A percentile compares a stretch with the other conserved stretches of the same genome.
These are phyloP conservation scores for Cladosporium sp. DNA, from an alignment of 2,329 filamentous ascomycete genomes.

Conservation along the genomic window DNA sequence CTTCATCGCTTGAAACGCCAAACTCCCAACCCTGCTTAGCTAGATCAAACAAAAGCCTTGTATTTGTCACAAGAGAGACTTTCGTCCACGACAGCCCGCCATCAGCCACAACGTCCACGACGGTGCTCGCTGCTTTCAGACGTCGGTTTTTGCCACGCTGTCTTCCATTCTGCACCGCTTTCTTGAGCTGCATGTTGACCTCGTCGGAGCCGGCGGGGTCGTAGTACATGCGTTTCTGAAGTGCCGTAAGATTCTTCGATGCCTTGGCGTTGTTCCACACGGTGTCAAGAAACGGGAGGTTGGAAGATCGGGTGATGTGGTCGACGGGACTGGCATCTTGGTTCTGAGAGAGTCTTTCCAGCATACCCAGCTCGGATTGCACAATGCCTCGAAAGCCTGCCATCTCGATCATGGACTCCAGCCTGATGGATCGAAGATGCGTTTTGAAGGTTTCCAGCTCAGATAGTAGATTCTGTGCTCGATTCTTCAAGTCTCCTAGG, in stretches of 20 bases:
- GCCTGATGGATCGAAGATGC: slow-evolving; percentile 30
- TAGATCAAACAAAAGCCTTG: slow-evolving; percentile 61
- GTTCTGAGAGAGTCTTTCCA: slow-evolving; percentile 27
- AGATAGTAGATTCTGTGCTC: slow-evolving; percentile 35
- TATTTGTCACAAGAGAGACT: slow-evolving; percentile 62
- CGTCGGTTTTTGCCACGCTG: slow-evolving; percentile 27
- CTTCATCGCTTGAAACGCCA: slow-evolving; percentile 45
- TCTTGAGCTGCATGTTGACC: neutral
- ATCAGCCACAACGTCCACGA: slow-evolving; percentile 62
- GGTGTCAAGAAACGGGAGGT: slow-evolving; percentile 60
- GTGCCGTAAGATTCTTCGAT: slow-evolving; percentile 52
- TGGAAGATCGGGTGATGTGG: slow-evolving; percentile 62
- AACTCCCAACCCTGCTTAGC: slow-evolving; percentile 64
- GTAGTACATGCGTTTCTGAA: slow-evolving; percentile 54
- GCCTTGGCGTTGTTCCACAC: slow-evolving; percentile 61
- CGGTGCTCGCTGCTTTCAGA: slow-evolving; percentile 21
- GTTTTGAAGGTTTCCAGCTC: slow-evolving; percentile 41
- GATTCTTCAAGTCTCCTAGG: slow-evolving; percentile 30
- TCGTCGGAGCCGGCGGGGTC: slow-evolving; percentile 8
- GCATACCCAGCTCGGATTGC: slow-evolving; percentile 30
- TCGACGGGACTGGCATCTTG: slow-evolving; percentile 26
- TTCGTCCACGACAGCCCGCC: slow-evolving; percentile 65
- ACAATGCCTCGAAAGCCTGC: slow-evolving; percentile 32
- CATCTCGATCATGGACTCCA: slow-evolving; percentile 34
- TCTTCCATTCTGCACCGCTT: slow-evolving; percentile 19